Evolutionary conservation across 2,329 filamentous ascomycete species (phyloP).

Genomic region (Diplodia intermedia): DNA sequence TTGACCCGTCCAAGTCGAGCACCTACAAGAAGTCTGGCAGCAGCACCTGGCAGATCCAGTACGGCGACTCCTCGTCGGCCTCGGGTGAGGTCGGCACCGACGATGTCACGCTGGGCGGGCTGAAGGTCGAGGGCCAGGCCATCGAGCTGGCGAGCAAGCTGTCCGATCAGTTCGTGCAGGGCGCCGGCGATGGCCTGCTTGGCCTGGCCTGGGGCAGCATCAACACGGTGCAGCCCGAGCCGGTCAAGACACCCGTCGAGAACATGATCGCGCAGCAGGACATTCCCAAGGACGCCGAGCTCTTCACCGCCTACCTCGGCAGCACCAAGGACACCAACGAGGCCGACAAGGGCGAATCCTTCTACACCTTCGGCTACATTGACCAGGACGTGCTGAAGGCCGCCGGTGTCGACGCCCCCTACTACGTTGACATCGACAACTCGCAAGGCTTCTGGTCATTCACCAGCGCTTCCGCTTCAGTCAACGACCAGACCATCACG

Average conservation of each 20-base stretch:
- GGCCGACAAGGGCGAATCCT: slow-evolving; percentile 58
- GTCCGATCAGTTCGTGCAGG: slow-evolving; percentile 63
- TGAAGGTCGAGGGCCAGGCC: slow-evolving; percentile 66
- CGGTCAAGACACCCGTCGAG: slow-evolving; percentile 68
- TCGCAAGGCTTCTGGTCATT: slow-evolving; percentile 74
- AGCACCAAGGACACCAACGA: slow-evolving; percentile 59
- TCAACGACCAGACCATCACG: slow-evolving; percentile 63
- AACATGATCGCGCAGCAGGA: slow-evolving; percentile 69
- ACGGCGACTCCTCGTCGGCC: slow-evolving; percentile 72
- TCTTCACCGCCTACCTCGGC: slow-evolving; percentile 71
- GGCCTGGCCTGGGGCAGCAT: slow-evolving; percentile 70
- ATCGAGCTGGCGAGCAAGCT: slow-evolving; percentile 69
- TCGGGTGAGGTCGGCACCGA: slow-evolving; percentile 71
- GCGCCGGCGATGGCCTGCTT: slow-evolving; percentile 68
- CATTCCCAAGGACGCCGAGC: slow-evolving; percentile 60
- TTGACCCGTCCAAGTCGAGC: slow-evolving; percentile 66
- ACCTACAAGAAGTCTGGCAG: slow-evolving; percentile 61
- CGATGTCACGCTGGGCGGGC: slow-evolving; percentile 65
- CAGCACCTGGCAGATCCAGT: slow-evolving; percentile 69
- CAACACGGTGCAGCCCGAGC: slow-evolving; percentile 65
- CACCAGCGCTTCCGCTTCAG: slow-evolving; percentile 61
- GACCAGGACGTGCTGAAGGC: slow-evolving; percentile 66
- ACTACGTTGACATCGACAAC: slow-evolving; percentile 68
- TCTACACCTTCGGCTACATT: slow-evolving; percentile 78
- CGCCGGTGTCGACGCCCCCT: slow-evolving; percentile 61